Evolutionary conservation across 768 basidiomycete species (phyloP), one percentile per base, ranked within the genome.

Genomic region (Lepiota venenata): DNA sequence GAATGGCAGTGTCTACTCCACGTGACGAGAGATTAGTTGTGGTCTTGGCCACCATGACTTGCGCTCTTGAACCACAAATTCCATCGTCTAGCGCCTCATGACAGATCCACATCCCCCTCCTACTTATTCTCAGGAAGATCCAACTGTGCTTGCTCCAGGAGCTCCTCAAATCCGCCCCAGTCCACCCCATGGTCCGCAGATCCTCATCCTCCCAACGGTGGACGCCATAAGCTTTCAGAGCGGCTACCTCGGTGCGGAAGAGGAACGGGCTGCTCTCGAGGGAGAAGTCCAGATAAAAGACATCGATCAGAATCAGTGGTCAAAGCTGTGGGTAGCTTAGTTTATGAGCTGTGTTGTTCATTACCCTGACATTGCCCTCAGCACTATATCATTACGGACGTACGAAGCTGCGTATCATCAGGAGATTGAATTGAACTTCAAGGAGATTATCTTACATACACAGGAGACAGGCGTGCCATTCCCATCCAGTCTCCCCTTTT

Each of bases 241-340:
- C 62, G 93, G 93, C 10, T 91, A 81, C 65, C 75, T 94, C 7
- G 93, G 93, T 47, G 88, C 86, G 20, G 89, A 91, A 52, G 88
- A 81, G 48, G 91, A 93, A 68, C 79, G 77, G 56, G 89, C 91
- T 12, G 86, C 89, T 8, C 81, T 94, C 50, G 91, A 93, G 64
- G 93, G 93, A 44, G 92, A 93, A 65, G 75, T 94, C 15, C 92
- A 93, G 66, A 74, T 93, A 60, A 94, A 93, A 69, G 87, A 82
- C 52, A 76, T 77, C 35, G 77, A 79, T 53, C 71, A 75, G 50
- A 74, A 72, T 50, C 76, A 72, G 59, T 89, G 87, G 83, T 68
- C 71, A 52, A 82, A 82, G 73, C 73, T 91, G 91, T 91, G 69
- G 76, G 91, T 81, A 50, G 14, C 58, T 57, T 50, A 38, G 50